Conservation (phyloP, 495 filamentous ascomycete genomes). For the Daldinia concentrica region DNA sequence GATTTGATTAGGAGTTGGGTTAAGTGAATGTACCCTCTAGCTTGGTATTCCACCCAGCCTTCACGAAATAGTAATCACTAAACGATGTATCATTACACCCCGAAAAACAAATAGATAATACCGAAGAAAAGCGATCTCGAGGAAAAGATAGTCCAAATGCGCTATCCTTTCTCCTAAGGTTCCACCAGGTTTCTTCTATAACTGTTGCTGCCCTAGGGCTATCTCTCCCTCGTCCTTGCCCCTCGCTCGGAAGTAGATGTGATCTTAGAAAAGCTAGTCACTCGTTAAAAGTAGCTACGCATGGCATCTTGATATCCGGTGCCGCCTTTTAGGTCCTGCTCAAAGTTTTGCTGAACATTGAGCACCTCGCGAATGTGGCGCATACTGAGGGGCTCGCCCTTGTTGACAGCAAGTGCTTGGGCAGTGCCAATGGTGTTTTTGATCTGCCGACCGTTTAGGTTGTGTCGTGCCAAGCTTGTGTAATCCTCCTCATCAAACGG, state of each 20-base stretch:
- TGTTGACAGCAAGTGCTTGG: conserved; percentile 84
- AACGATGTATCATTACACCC: too few relatives aligned
- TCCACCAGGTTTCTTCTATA: too few relatives aligned
- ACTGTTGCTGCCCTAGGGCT: too few relatives aligned
- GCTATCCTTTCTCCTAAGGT: too few relatives aligned
- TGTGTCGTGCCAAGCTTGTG: conserved; percentile 71
- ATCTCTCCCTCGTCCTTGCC: too few relatives aligned
- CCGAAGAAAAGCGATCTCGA: too few relatives aligned
- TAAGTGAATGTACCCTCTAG: neutral
- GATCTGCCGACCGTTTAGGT: conserved; percentile 93
- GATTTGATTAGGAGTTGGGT: neutral
- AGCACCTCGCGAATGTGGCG: conserved; percentile 84
- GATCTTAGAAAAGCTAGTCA: neutral
- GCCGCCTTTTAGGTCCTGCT: conserved; percentile 76
- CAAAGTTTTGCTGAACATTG: conserved; percentile 83
- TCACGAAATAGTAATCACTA: too few relatives aligned
- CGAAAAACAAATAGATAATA: too few relatives aligned
- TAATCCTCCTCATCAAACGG: conserved; percentile 76
- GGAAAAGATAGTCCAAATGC: too few relatives aligned
- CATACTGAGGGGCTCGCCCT: conserved; percentile 75
- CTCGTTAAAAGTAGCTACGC: conserved; percentile 58
- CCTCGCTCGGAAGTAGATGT: too few relatives aligned
- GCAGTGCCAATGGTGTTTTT: conserved; percentile 91
- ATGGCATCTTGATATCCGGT: conserved; percentile 71
- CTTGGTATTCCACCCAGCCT: too few relatives aligned